Conservation (phyloP, 805 yeast genomes). For the Nakazawaea wickerhamii region DNA sequence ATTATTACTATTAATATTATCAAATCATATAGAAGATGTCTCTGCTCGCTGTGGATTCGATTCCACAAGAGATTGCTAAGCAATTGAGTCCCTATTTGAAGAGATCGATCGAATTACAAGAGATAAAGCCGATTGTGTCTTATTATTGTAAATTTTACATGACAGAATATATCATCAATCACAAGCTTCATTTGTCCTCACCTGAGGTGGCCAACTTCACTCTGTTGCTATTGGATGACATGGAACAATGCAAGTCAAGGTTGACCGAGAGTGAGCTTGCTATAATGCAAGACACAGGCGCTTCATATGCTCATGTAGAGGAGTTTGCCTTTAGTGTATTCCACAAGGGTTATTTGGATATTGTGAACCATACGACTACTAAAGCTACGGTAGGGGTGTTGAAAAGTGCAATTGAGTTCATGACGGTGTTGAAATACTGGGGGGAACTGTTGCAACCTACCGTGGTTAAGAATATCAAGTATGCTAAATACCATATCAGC, state of each 20-base stretch:
- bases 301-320: conserved; percentile 47
- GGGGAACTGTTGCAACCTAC: conserved; percentile 22
- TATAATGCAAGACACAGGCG: conserved; percentile 50
- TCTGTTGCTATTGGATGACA: conserved; percentile 55
- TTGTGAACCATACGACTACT: conserved; percentile 36
- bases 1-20: too few species aligned
- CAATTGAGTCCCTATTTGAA: conserved; percentile 41
- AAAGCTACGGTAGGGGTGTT: conserved; percentile 46
- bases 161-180: conserved; percentile 61
- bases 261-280: conserved; percentile 33
- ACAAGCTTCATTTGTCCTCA: conserved; percentile 52
- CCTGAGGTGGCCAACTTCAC: conserved; percentile 57
- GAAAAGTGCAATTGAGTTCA: conserved; percentile 49
- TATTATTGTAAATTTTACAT: conserved; percentile 72
- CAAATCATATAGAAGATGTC: too few species aligned
- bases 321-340: conserved; percentile 57
- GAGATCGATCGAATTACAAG: conserved; percentile 52
- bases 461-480: conserved; percentile 40
- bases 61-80: conserved; percentile 29
- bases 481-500: conserved; percentile 58
- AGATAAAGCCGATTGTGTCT: conserved; percentile 60
- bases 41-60: conserved; percentile 14
- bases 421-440: conserved; percentile 46
- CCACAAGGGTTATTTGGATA: conserved; percentile 43
- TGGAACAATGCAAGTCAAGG: conserved; percentile 51